phyloP scores from a whole-genome alignment of 140 eudicot species.

The Artemisia princeps region DNA sequence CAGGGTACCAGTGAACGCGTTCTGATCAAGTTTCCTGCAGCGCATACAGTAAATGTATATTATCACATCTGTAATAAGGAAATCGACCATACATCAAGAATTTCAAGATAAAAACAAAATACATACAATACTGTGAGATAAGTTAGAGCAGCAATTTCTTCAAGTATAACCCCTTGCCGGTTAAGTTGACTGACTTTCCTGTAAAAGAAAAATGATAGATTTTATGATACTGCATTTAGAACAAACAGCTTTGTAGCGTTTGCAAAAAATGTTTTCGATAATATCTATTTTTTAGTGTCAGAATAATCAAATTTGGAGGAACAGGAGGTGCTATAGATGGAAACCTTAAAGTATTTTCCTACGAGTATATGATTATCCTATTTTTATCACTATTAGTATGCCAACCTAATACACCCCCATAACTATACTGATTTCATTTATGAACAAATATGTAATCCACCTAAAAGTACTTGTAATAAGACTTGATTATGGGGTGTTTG shows the following conservation, averaged over 20 bases:
- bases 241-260: background rate
- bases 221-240: background rate
- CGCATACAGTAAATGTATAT: background rate
- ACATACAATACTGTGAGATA: conserved; percentile 38
- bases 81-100: background rate
- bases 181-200: conserved; percentile 39
- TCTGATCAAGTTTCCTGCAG: conserved; percentile 42
- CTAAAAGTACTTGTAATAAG: too few species aligned
- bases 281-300: too few species aligned
- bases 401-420: too few species aligned
- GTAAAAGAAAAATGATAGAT: conserved; percentile 18
- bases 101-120: conserved; percentile 6
- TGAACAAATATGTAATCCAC: too few species aligned
- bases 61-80: too few species aligned
- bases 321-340: too few species aligned
- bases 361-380: too few species aligned
- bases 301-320: too few species aligned
- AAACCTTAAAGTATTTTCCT: too few species aligned
- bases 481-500: too few species aligned
- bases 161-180: conserved; percentile 39
- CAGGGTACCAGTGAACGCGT: conserved; percentile 42
- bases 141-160: conserved; percentile 36
- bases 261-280: background rate
- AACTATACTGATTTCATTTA: too few species aligned
- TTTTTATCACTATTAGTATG: too few species aligned